Percentiles rank a stretch among this genome's conserved stretches.
These are phyloP conservation scores for Nannizziopsis barbatae DNA, from an alignment of 2,329 filamentous ascomycete genomes.

Conservation along the genomic window DNA sequence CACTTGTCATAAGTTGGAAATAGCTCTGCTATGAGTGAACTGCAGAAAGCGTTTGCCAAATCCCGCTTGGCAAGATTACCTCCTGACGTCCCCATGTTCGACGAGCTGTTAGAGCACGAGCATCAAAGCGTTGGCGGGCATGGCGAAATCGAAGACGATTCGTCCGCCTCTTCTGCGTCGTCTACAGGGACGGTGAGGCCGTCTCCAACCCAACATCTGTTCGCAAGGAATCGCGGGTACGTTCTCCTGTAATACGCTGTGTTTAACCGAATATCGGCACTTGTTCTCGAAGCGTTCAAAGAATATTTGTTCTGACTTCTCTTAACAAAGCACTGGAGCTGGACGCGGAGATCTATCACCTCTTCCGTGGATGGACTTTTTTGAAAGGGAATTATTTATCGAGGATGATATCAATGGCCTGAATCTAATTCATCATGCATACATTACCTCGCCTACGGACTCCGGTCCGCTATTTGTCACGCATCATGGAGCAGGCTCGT, in stretches of 20 bases:
- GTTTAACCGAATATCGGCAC: too few species aligned
- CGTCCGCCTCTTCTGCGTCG: constrained; percentile 72
- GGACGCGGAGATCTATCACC: constrained; percentile 37
- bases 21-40: constrained; percentile 56
- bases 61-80: constrained; percentile 55
- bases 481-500: constrained; percentile 91
- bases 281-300: not conserved
- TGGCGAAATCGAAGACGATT: constrained; percentile 48
- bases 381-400: constrained; percentile 75
- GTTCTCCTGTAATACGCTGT: constrained; percentile 19
- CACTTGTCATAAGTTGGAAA: not conserved
- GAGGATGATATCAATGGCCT: constrained; percentile 27
- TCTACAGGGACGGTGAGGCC: constrained; percentile 88
- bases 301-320: constrained; percentile 7
- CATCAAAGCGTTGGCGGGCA: constrained; percentile 22
- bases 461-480: constrained; percentile 76
- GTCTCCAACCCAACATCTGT: constrained; percentile 59
- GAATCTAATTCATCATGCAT: constrained; percentile 64
- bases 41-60: constrained; percentile 69
- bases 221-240: constrained; percentile 59
- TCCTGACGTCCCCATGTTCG: constrained; percentile 42
- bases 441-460: constrained; percentile 66
- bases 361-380: constrained; percentile 80
- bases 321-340: constrained; percentile 7
- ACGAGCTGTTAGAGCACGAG: constrained; percentile 30